Percentiles rank a stretch among this genome's conserved stretches.
Conservation (phyloP, 306 rosid species). For the Citrullus amarus region DNA sequence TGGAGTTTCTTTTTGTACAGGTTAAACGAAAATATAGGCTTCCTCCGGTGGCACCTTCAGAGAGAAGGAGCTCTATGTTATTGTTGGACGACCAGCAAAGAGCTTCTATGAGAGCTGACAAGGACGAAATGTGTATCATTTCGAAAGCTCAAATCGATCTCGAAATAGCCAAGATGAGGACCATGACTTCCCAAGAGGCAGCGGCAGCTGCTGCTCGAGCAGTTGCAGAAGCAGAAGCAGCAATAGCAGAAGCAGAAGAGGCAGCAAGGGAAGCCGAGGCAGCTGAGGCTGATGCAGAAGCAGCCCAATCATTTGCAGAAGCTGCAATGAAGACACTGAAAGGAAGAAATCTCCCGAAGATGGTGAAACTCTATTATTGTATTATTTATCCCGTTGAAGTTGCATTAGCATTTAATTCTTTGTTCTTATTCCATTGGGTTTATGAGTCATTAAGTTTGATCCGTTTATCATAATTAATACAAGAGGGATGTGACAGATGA, state of each 20-base stretch:
- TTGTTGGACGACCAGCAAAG: constrained; percentile 47
- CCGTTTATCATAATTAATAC: background rate
- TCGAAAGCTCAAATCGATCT: constrained; percentile 60
- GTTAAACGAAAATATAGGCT: constrained; percentile 79
- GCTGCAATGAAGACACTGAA: constrained; percentile 60
- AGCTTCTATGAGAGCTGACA: constrained; percentile 33
- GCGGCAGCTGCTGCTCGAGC: constrained; percentile 81
- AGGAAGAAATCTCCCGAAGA: constrained; percentile 47
- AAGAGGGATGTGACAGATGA: background rate
- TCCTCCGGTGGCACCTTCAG: constrained; percentile 36
- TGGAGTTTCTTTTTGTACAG: constrained; percentile 25
- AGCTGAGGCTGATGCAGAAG: constrained; percentile 94
- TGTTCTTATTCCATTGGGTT: background rate
- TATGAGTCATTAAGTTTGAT: background rate
- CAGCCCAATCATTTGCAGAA: constrained; percentile 67
- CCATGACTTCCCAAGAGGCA: constrained; percentile 71
- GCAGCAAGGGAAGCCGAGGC: constrained; percentile 82
- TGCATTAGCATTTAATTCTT: background rate
- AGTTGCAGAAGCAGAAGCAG: constrained; percentile 80
- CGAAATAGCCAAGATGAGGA: constrained; percentile 65
- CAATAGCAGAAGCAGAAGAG: constrained; percentile 85
- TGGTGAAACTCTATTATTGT: constrained; percentile 27
- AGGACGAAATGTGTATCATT: constrained; percentile 30
- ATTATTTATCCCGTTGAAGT: background rate
- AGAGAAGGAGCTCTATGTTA: constrained; percentile 37